Base-by-base conservation (phyloP, 257 asterid species). In the Plantago major region DNA sequence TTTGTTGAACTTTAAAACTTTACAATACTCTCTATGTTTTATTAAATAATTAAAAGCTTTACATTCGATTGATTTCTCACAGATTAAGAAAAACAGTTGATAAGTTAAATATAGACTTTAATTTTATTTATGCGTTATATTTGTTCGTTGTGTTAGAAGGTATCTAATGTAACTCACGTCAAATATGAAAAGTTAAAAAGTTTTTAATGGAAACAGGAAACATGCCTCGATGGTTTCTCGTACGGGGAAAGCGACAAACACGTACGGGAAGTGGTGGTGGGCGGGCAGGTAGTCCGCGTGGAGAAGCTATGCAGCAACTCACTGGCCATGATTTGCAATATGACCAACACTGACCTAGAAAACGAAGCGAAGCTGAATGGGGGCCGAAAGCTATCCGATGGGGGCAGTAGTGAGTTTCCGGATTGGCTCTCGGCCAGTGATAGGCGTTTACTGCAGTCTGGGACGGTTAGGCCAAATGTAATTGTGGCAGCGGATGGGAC, bases 171-270 rank as follows among this genome's bases (percentile, higher is more conserved):
- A 22, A 1, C 26, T 22, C 26, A 22, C 2, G 2, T 22, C 1
- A 22, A 22, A 2, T 22, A 22, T 22, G 26, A 22, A 22, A n/a
- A n/a, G n/a, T 22, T 22, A 22, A 22, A 22, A 22, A 22, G 26
- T 22, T 22, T 22, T 22, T 22, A 22, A 22, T 22, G 26, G 26
- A 22, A 4, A 9, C 19, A 84, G 74, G 95, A 83, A 17, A 79
- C 95, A 1, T 91, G 98, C 55, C 71, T 88, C 9, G 98, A 91
- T 68, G 98, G 98, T 0, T 88, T 88, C 66, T 84, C 98, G n/a
- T 76, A 85, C 71, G 72, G 68, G 0, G 57, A 72, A 0, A 72
- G 73, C 5, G 96, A 88, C 11, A 84, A 70, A 58, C 68, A 76
- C 2, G 76, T 76, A 1, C 74, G 95, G 0, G 67, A 84, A 3